Evolutionary conservation across 208 protist genomes (phyloP).

Genomic region (Balamuthia mandrillaris): DNA sequence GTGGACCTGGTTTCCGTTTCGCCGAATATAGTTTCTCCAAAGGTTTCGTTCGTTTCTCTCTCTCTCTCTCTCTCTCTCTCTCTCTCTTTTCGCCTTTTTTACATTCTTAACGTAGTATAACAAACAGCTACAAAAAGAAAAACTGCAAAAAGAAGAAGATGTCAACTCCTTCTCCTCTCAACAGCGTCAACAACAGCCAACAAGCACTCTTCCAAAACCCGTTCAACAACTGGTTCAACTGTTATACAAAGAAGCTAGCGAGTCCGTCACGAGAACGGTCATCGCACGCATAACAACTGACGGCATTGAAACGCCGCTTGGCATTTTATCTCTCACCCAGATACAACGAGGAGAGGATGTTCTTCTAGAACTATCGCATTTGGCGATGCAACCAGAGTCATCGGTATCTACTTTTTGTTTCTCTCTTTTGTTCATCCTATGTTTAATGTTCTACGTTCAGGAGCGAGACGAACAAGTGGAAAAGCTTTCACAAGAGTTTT

Average conservation of each 20-base stretch:
- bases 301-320: constrained; percentile 44
- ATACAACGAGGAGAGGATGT: constrained; percentile 21
- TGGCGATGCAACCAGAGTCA: no score
- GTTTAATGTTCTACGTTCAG: no score
- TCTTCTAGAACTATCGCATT: no score
- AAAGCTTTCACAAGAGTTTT: constrained; percentile 22
- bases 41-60: no score
- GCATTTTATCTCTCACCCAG: constrained; percentile 28
- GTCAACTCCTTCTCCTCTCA: background rate
- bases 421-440: no score
- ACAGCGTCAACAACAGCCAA: background rate
- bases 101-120: background rate
- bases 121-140: background rate
- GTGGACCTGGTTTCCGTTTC: constrained; percentile 15
- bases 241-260: background rate
- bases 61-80: background rate
- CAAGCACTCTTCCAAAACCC: background rate
- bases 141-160: no score
- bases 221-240: background rate
- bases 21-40: background rate
- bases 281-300: constrained; percentile 20
- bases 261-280: constrained; percentile 13
- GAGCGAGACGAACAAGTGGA: background rate
- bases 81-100: no score
- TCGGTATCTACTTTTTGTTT: no score